Evolutionary conservation across 768 basidiomycete genomes (phyloP), one percentile per base, ranked within the genome.

Genomic region (Cystoderma amianthinum): DNA sequence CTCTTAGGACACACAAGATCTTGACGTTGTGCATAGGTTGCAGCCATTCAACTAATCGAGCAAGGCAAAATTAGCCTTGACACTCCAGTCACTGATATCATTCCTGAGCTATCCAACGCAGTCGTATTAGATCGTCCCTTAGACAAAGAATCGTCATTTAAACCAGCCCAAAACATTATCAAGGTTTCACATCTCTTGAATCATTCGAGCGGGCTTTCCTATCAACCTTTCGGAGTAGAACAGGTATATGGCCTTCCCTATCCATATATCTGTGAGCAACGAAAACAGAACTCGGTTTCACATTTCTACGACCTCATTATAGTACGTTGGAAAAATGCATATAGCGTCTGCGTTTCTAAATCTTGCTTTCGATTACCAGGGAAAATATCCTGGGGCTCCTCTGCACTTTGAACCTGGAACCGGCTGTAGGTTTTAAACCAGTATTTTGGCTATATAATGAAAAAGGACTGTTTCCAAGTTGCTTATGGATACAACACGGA

Each of bases 381-480:
- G 52, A 20, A 43, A 46, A 17, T 48, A 49, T 25, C 53, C 57
- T 2, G 51, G 47, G 4, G 43, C 55, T 16, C 59, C 54, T 5
- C 42, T 63, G 3, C 50, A 49, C 22, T 61, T 60, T 38, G 60
- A 63, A 23, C 62, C 62, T 2, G 62, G 62, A 2, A 56, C 54
- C 1, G 48, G 53, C 36, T 63, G 62, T 54, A 40, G 23, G 50
- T 48, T 10, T 13, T 18, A 2, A 30, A 5, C 34, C 20, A 12
- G 20, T 23, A 20, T n/a, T 32, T 4, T 36, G 4, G 20, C 11
- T 6, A 12, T 24, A 30, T 37, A 34, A n/a, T 20, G 18, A 21
- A 5, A n/a, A 30, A n/a, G 19, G 16, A 16, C 34, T 16, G 16
- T 6, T 19, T 21, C 16, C 2, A 36, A 61, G 61, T 60, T 42